phyloP scores from a whole-genome alignment of 768 basidiomycete species.

The button mushroom (Agaricus bisporus) region DNA sequence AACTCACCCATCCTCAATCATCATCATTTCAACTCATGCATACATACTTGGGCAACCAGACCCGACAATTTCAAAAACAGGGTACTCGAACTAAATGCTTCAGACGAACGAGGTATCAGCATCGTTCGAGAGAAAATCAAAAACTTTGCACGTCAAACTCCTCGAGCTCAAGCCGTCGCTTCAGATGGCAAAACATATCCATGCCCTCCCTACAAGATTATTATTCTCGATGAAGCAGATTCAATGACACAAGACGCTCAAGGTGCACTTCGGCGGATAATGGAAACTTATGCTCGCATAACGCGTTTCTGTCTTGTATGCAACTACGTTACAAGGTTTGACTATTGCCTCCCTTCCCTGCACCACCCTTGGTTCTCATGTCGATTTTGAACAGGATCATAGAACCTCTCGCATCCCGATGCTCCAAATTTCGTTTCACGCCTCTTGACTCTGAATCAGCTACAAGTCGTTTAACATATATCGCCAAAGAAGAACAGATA shows the following conservation, averaged over 20 bases:
- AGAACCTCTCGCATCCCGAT: slow-evolving; percentile 96
- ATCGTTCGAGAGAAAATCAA: slow-evolving; percentile 99
- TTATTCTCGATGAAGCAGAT: slow-evolving; percentile 98
- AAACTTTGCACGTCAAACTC: slow-evolving; percentile 90
- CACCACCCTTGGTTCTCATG: not conserved
- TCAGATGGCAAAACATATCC: slow-evolving; percentile 84
- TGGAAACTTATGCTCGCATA: slow-evolving; percentile 98
- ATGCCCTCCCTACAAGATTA: slow-evolving; percentile 97
- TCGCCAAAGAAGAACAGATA: slow-evolving; percentile 73
- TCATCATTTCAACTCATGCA: not conserved
- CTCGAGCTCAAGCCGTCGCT: slow-evolving; percentile 66
- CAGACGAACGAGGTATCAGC: slow-evolving; percentile 94
- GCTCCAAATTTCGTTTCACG: slow-evolving; percentile 97
- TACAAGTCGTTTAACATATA: slow-evolving; percentile 66
- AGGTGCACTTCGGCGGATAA: slow-evolving; percentile 93
- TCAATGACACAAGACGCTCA: slow-evolving; percentile 99
- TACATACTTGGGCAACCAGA: slow-evolving; percentile 29
- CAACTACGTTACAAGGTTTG: slow-evolving; percentile 95
- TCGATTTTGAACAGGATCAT: slow-evolving; percentile 65
- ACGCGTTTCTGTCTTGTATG: slow-evolving; percentile 98
- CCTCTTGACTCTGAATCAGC: slow-evolving; percentile 81
- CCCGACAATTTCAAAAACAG: slow-evolving; percentile 92
- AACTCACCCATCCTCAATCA: slow-evolving; percentile 14
- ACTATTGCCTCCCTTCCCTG: slow-evolving; percentile 14
- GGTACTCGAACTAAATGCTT: slow-evolving; percentile 96